These are phyloP conservation scores for Talaromyces sp. DNA, from an alignment of 2,329 filamentous ascomycete genomes.

Conservation along the genomic window DNA sequence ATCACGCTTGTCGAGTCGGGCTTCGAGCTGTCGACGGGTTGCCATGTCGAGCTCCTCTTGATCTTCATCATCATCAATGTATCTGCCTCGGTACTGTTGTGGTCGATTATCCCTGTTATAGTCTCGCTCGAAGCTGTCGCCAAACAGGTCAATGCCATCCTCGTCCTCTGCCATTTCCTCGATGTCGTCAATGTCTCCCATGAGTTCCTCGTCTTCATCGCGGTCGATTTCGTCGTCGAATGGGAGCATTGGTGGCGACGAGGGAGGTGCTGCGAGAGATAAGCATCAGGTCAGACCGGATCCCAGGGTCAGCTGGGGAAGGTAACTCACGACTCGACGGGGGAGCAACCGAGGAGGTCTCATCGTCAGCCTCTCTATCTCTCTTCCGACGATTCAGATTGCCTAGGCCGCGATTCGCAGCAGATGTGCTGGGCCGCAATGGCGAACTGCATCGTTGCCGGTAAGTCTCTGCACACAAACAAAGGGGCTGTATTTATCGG, in stretches of 20 bases:
- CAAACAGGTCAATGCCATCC: slow-evolving; percentile 65
- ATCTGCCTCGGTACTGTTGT: slow-evolving; percentile 52
- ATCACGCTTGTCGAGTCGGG: slow-evolving; percentile 57
- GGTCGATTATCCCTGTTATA: slow-evolving; percentile 40
- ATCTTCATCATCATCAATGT: slow-evolving; percentile 61
- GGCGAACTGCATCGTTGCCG: slow-evolving; percentile 60
- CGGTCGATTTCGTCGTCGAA: slow-evolving; percentile 44
- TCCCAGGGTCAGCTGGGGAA: not conserved
- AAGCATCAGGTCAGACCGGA: slow-evolving; percentile 12
- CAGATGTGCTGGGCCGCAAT: slow-evolving; percentile 71
- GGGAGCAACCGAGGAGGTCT: slow-evolving; percentile 54
- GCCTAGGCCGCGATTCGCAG: slow-evolving; percentile 69
- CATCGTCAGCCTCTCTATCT: slow-evolving; percentile 60
- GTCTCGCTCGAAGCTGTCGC: slow-evolving; percentile 61
- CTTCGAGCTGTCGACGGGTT: slow-evolving; percentile 55
- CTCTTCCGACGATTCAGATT: slow-evolving; percentile 55
- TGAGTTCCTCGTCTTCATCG: slow-evolving; percentile 53
- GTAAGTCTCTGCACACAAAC: not conserved
- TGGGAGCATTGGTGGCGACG: slow-evolving; percentile 56
- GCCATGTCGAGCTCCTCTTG: slow-evolving; percentile 57
- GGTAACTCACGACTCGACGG: slow-evolving; percentile 57
- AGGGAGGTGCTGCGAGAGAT: slow-evolving; percentile 41
- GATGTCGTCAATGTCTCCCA: slow-evolving; percentile 60
- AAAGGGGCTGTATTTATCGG: not conserved
- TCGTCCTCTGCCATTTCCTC: slow-evolving; percentile 66